These are phyloP conservation scores for Quercus lobata DNA, from an alignment of 331 rosid species.

Conservation along the genomic window DNA sequence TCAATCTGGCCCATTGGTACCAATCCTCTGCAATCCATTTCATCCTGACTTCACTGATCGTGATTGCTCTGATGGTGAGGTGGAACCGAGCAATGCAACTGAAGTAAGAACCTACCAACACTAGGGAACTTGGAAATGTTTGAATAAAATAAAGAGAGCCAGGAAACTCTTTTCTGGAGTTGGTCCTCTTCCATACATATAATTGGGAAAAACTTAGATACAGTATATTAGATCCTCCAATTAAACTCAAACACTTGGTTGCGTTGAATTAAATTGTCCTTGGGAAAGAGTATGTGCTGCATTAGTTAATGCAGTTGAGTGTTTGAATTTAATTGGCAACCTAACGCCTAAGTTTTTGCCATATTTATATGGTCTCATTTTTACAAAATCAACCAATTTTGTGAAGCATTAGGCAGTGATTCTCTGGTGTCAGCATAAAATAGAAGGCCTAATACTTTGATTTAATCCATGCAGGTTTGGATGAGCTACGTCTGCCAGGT, in stretches of 20 bases:
- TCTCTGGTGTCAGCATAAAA: neutral
- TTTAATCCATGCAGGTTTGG: constrained; percentile 35
- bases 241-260: too few relatives aligned
- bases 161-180: neutral
- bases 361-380: neutral
- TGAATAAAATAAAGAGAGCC: neutral
- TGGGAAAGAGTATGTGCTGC: too few relatives aligned
- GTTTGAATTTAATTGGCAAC: too few relatives aligned
- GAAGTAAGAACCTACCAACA: constrained; percentile 16
- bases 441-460: neutral
- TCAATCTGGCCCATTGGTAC: constrained; percentile 57
- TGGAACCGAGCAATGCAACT: constrained; percentile 42
- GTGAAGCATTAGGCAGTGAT: neutral
- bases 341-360: too few relatives aligned
- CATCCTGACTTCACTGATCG: constrained; percentile 34
- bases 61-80: constrained; percentile 41
- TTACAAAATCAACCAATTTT: neutral
- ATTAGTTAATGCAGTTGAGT: too few relatives aligned
- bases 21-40: constrained; percentile 51
- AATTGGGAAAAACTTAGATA: too few relatives aligned
- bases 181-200: neutral
- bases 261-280: too few relatives aligned
- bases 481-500: constrained; percentile 41
- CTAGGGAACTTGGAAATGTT: neutral
- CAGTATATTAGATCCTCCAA: too few relatives aligned